Conservation (phyloP, 2,329 filamentous ascomycete species). For the Berkeleyomyces basicola region DNA sequence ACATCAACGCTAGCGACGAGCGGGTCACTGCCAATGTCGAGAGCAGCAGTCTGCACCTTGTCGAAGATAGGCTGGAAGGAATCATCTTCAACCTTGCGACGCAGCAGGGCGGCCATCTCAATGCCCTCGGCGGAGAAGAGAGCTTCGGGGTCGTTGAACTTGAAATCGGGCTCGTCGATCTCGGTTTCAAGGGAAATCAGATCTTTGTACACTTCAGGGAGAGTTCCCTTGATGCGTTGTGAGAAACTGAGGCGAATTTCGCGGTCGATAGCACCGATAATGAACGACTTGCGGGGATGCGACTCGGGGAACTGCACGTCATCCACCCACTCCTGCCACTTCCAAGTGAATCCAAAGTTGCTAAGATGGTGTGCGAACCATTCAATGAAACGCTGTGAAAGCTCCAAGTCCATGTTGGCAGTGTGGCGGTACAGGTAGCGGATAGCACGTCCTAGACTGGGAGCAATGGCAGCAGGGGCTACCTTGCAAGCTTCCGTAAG, state of each 20-base stretch:
- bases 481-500: slow-evolving; percentile 93
- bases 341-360: slow-evolving; percentile 99
- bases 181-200: slow-evolving; percentile 79
- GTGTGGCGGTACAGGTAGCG: slow-evolving; percentile 75
- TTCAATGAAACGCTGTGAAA: slow-evolving; percentile 76
- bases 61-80: slow-evolving; percentile 72
- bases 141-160: slow-evolving; percentile 61
- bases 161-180: slow-evolving; percentile 91
- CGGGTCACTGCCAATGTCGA: slow-evolving; percentile 55
- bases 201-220: slow-evolving; percentile 66
- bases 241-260: slow-evolving; percentile 94
- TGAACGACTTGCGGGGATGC: slow-evolving; percentile 85
- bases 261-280: slow-evolving; percentile 79
- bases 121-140: slow-evolving; percentile 76
- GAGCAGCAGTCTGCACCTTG: slow-evolving; percentile 63
- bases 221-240: slow-evolving; percentile 83
- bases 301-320: slow-evolving; percentile 62
- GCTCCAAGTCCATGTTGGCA: slow-evolving; percentile 70
- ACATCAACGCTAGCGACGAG: slow-evolving; percentile 80
- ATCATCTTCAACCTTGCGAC: slow-evolving; percentile 69
- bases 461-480: slow-evolving; percentile 88
- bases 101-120: slow-evolving; percentile 62
- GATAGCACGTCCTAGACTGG: slow-evolving; percentile 82
- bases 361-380: slow-evolving; percentile 97
- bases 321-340: slow-evolving; percentile 93